Evolutionary conservation across 805 yeast species (phyloP).

Genomic region (Cyberlindnera americana): DNA sequence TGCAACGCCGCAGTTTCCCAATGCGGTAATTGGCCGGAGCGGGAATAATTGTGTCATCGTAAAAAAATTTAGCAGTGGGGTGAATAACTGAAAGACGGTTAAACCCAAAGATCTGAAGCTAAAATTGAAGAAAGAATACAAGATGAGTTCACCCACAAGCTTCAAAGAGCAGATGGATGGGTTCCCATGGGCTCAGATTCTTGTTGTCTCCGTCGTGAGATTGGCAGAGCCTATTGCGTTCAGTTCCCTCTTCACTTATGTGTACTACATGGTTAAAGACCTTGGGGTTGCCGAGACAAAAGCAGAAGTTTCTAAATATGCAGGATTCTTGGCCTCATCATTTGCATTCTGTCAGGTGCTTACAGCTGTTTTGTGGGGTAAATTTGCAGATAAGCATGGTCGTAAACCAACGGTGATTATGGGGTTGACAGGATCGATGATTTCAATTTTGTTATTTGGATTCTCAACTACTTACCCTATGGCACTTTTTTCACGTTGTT

Average conservation of each 20-base stretch:
- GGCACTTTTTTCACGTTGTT: constrained; percentile 16
- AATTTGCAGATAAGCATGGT: constrained; percentile 17
- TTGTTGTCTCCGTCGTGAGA: constrained; percentile 17
- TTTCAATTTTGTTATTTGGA: constrained; percentile 16
- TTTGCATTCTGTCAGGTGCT: constrained; percentile 19
- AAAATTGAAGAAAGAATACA: no score
- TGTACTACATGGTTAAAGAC: constrained; percentile 21
- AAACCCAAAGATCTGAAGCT: no score
- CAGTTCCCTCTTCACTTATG: constrained; percentile 21
- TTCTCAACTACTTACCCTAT: constrained; percentile 14
- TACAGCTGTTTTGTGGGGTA: constrained; percentile 17
- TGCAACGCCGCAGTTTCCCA: no score
- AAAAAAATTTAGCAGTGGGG: no score
- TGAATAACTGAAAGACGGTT: no score
- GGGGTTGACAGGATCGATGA: constrained; percentile 14
- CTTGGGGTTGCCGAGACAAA: constrained; percentile 18
- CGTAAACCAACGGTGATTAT: constrained; percentile 18
- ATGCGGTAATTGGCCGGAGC: no score
- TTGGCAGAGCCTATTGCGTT: constrained; percentile 23
- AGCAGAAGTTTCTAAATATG: constrained; percentile 18
- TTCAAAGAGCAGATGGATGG: constrained; percentile 16
- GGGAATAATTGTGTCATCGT: no score
- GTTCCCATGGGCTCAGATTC: constrained; percentile 19
- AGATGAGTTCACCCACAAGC: constrained; percentile 5
- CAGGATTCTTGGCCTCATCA: constrained; percentile 17